phyloP scores from a whole-genome alignment of 129 eudicot species.

The Mikania micrantha region DNA sequence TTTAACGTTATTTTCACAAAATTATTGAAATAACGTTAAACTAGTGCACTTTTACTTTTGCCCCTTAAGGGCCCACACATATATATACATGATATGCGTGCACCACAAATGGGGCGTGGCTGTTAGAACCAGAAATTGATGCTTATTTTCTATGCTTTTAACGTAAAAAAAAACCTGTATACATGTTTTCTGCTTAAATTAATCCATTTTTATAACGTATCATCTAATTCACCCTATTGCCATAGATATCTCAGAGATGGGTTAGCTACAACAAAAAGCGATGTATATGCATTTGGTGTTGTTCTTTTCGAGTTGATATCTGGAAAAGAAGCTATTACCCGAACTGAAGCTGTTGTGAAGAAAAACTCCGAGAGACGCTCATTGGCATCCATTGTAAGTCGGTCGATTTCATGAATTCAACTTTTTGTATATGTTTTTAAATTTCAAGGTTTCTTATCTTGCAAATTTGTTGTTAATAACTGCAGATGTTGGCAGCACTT shows the following conservation, averaged over 20 bases:
- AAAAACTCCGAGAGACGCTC: slow-evolving; percentile 70
- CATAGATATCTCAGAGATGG: slow-evolving; percentile 84
- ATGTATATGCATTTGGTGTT: slow-evolving; percentile 92
- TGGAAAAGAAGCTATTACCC: slow-evolving; percentile 83
- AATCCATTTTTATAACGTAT: neutral
- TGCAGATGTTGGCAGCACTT: slow-evolving; percentile 87
- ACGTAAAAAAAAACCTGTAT: neutral
- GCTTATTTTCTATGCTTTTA: no score
- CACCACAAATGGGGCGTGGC: no score
- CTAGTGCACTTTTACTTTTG: no score
- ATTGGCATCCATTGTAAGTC: slow-evolving; percentile 82
- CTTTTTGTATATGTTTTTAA: neutral
- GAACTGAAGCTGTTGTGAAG: slow-evolving; percentile 47
- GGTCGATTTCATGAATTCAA: slow-evolving; percentile 21
- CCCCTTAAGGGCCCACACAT: no score
- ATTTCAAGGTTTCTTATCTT: neutral
- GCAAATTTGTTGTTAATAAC: slow-evolving; percentile 8
- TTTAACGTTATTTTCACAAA: no score
- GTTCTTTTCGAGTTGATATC: slow-evolving; percentile 84
- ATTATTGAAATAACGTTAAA: no score
- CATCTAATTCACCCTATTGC: neutral
- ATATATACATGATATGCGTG: no score
- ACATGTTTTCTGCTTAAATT: neutral
- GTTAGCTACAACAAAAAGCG: slow-evolving; percentile 73
- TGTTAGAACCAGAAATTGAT: neutral